These are phyloP conservation scores for Pseudogymnoascus sp. DNA, from an alignment of 2,329 filamentous ascomycete genomes.

Conservation along the genomic window DNA sequence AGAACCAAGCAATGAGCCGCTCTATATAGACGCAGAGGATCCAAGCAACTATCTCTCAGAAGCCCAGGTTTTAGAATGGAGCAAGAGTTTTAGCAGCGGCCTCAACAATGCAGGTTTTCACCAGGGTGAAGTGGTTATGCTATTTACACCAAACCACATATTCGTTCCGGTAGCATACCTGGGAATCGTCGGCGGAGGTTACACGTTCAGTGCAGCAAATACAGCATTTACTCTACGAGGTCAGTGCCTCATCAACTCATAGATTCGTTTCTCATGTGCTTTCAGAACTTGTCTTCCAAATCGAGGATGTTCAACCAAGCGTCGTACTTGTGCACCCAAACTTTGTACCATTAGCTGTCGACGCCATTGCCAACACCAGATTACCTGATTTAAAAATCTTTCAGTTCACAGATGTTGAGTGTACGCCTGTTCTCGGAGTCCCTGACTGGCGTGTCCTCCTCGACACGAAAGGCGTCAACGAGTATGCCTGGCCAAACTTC, in stretches of 20 bases:
- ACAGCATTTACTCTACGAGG: constrained; percentile 42
- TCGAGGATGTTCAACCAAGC: constrained; percentile 42
- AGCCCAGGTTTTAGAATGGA: constrained; percentile 40
- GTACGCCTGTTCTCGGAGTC: constrained; percentile 31
- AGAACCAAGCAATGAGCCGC: constrained; percentile 35
- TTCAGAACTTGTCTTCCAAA: constrained; percentile 43
- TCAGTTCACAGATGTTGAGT: constrained; percentile 38
- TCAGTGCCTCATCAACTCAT: constrained; percentile 22
- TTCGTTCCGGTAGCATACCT: constrained; percentile 47
- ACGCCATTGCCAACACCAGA: constrained; percentile 34
- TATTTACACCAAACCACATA: constrained; percentile 47
- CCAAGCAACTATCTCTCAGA: constrained; percentile 37
- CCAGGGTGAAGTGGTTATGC: constrained; percentile 43
- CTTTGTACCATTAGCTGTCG: constrained; percentile 35
- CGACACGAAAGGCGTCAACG: constrained; percentile 40
- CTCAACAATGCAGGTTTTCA: constrained; percentile 38
- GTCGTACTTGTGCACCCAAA: constrained; percentile 41
- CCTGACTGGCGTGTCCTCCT: constrained; percentile 58
- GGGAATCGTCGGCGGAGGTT: constrained; percentile 43
- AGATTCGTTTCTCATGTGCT: neutral
- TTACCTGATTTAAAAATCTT: constrained; percentile 38
- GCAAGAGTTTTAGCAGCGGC: constrained; percentile 42
- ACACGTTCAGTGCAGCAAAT: constrained; percentile 47
- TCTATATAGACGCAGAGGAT: constrained; percentile 46
- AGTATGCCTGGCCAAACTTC: constrained; percentile 56